Evolutionary conservation across 169 alveolate species (phyloP).

Genomic region (Cryptosporidium xiaoi): DNA sequence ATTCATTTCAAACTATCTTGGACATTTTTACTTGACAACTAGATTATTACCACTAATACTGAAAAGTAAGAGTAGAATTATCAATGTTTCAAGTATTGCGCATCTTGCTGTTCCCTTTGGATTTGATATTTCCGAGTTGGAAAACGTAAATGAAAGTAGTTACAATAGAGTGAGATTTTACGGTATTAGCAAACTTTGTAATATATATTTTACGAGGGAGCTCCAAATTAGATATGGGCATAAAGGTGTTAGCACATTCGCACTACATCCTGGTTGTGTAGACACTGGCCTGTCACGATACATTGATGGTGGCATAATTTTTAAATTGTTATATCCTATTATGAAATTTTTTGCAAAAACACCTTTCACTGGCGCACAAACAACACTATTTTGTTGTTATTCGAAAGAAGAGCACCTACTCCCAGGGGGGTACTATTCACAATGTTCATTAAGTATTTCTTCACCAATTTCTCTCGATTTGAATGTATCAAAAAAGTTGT

Average conservation of each 20-base stretch:
- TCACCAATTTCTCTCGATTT: constrained; percentile 56
- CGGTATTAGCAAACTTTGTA: constrained; percentile 73
- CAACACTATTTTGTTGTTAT: constrained; percentile 75
- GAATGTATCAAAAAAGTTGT: constrained; percentile 19
- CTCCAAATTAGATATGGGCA: constrained; percentile 67
- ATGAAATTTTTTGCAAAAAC: constrained; percentile 68
- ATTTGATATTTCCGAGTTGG: constrained; percentile 23
- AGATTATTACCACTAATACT: constrained; percentile 76
- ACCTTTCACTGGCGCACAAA: constrained; percentile 77
- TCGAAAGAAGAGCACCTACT: constrained; percentile 45
- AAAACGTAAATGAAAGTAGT: constrained; percentile 32
- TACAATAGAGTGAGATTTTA: constrained; percentile 47
- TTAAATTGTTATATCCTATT: constrained; percentile 2
- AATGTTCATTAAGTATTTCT: constrained; percentile 67
- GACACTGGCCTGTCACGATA: constrained; percentile 74
- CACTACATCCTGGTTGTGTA: constrained; percentile 80
- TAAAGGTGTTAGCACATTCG: constrained; percentile 44
- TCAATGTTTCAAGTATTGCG: constrained; percentile 76
- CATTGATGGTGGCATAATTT: constrained; percentile 6
- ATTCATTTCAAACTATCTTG: constrained; percentile 79
- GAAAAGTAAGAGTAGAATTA: constrained; percentile 57
- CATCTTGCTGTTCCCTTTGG: constrained; percentile 67
- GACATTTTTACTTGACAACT: constrained; percentile 79
- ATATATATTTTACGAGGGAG: constrained; percentile 71
- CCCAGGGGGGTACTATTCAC: constrained; percentile 79